These are phyloP conservation scores for Cutaneotrichosporon curvatum DNA, from an alignment of 1,284 basidiomycete genomes.

Conservation along the genomic window DNA sequence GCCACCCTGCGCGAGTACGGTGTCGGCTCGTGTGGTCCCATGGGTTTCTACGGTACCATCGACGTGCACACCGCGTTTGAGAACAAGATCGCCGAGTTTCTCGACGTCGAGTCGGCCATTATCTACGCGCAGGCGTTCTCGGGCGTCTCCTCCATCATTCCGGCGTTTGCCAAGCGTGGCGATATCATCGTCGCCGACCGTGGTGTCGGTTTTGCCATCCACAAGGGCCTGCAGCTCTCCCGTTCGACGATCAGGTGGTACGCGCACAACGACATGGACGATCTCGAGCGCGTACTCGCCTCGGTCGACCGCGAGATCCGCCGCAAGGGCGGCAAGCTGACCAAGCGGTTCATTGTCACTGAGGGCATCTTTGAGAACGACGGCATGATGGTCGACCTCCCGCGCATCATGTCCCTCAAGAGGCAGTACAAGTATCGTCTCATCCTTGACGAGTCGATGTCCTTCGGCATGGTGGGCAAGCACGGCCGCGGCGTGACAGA, in stretches of 20 bases:
- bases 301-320: slow-evolving; percentile 78
- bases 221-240: slow-evolving; percentile 95
- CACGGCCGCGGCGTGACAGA: slow-evolving; percentile 94
- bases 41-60: slow-evolving; percentile 95
- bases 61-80: slow-evolving; percentile 91
- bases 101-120: slow-evolving; percentile 81
- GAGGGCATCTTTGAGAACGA: slow-evolving; percentile 97
- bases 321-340: slow-evolving; percentile 72
- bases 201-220: slow-evolving; percentile 87
- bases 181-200: slow-evolving; percentile 98
- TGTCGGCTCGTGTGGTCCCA: slow-evolving; percentile 90
- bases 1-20: slow-evolving; percentile 87
- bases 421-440: slow-evolving; percentile 91
- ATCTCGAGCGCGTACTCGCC: slow-evolving; percentile 79
- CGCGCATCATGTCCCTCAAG: slow-evolving; percentile 80
- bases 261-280: slow-evolving; percentile 89
- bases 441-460: slow-evolving; percentile 88
- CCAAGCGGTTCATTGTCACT: slow-evolving; percentile 89
- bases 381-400: slow-evolving; percentile 82
- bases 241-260: slow-evolving; percentile 91
- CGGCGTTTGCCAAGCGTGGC: slow-evolving; percentile 94
- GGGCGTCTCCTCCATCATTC: slow-evolving; percentile 88
- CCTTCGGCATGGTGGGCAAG: slow-evolving; percentile 84
- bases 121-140: slow-evolving; percentile 93
- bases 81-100: slow-evolving; percentile 78